Base-by-base conservation (phyloP, 768 basidiomycete genomes). In the Mycena pura region DNA sequence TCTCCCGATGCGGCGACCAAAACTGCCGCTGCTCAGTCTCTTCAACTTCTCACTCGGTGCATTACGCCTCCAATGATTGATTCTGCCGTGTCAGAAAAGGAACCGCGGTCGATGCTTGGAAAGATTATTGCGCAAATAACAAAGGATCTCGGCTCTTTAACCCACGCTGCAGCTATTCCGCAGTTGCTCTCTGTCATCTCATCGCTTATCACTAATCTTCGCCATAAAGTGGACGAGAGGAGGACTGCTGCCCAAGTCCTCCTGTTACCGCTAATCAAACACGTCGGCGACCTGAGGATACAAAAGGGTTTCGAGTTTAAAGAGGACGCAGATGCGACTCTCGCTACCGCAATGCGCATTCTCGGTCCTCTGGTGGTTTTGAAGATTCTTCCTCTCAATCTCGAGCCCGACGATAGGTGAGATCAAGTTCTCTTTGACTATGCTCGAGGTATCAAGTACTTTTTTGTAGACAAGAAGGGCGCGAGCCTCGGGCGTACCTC, bases 261-360 rank as follows among this genome's bases (percentile, higher is more conserved):
- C 5, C 77, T 96, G 27, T 71, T 90, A 49, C 86, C 88, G 36
- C 70, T 95, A 38, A 82, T 98, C 41, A 74, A 82, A 60, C 85
- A 86, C 58, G 80, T 96, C 22, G 92, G 87, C 6, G 88, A 90
- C 31, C 76, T 96, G 52, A 78, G 96, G 54, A 79, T 84, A 24
- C 82, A 90, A 68, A 93, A 91, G 74, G 86, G 82, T 1, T 99
- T 99, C 69, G 95, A 97, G 73, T 84, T 91, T 75, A 95, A 93
- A 73, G 95, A 96, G 70, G 86, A 85, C 19, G 94, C 89, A 14
- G 96, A 99, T 71, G 78, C 77, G 10, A 87, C 90, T 0, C 77
- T 99, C 32, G 86, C 90, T 1, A 84, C 86, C 24, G 93, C 95
- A 0, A 91, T 97, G 84, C 85, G 87, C 59, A 82, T 93, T 5